phyloP scores from a whole-genome alignment of 2,329 filamentous ascomycete genomes.

The Coccinonectria pachysandricola region DNA sequence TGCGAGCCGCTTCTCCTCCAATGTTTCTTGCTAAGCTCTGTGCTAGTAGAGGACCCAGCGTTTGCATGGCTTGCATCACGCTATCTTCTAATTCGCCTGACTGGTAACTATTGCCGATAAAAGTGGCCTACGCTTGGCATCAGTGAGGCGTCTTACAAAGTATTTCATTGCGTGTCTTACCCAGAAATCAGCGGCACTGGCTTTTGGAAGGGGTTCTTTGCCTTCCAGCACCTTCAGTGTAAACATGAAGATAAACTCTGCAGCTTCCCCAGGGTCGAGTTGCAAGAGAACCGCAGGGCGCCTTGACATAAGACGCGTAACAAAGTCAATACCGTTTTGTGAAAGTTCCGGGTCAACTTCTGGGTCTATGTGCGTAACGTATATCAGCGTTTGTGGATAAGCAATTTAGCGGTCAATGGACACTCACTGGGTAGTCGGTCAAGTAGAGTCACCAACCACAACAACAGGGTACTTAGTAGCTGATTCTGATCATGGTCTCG shows the following conservation, averaged over 20 bases:
- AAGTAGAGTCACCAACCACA: constrained; percentile 54
- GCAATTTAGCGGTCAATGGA: not conserved
- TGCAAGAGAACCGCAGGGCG: constrained; percentile 51
- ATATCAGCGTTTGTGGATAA: not conserved
- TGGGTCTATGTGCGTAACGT: constrained; percentile 38
- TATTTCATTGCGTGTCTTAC: constrained; percentile 29
- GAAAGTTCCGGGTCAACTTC: constrained; percentile 66
- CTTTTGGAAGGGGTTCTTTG: constrained; percentile 65
- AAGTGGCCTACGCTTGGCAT: constrained; percentile 34
- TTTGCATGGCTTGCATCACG: constrained; percentile 40
- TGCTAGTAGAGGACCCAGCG: constrained; percentile 52
- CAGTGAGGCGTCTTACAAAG: constrained; percentile 1
- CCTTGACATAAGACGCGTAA: constrained; percentile 51
- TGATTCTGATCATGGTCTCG: constrained; percentile 33
- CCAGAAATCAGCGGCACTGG: constrained; percentile 66
- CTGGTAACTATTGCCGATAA: constrained; percentile 37
- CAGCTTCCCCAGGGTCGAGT: constrained; percentile 42
- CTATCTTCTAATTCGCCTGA: constrained; percentile 32
- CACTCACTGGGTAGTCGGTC: constrained; percentile 47
- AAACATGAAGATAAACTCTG: constrained; percentile 62
- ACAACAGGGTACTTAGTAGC: constrained; percentile 43
- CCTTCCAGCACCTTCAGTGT: constrained; percentile 59
- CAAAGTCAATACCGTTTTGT: constrained; percentile 64
- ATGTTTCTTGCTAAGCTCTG: constrained; percentile 54
- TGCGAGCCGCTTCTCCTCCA: constrained; percentile 57